Conservation (phyloP, 805 yeast species). For the Lipomyces spencermartinsiae region DNA sequence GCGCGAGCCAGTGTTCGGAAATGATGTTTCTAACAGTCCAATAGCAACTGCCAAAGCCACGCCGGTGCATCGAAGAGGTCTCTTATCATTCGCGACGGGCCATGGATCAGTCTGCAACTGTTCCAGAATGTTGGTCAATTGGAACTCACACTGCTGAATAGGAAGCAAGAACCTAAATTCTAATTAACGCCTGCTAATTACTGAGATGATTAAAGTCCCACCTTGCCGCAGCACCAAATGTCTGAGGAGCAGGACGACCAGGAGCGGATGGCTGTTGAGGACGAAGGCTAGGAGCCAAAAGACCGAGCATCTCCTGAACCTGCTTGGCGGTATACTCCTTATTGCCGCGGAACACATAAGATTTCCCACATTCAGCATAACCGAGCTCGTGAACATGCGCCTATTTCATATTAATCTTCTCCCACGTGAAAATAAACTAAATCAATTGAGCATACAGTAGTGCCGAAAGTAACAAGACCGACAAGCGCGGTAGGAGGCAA, state of each 20-base stretch:
- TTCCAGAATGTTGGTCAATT: slow-evolving; percentile 78
- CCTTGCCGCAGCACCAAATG: slow-evolving; percentile 43
- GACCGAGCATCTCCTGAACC: slow-evolving; percentile 67
- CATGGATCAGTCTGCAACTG: slow-evolving; percentile 81
- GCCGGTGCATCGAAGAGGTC: slow-evolving; percentile 92
- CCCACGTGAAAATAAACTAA: not conserved
- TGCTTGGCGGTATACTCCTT: slow-evolving; percentile 71
- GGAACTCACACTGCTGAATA: slow-evolving; percentile 79
- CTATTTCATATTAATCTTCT: not conserved
- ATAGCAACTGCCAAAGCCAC: slow-evolving; percentile 88
- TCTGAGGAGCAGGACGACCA: slow-evolving; percentile 34
- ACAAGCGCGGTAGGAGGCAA: slow-evolving; percentile 90
- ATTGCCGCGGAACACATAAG: slow-evolving; percentile 86
- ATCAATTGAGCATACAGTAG: slow-evolving; percentile 53
- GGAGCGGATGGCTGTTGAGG: slow-evolving; percentile 36
- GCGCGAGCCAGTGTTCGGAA: slow-evolving; percentile 86
- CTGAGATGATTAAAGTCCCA: not conserved
- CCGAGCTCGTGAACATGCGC: slow-evolving; percentile 88
- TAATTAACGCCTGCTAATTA: not conserved
- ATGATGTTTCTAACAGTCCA: slow-evolving; percentile 78
- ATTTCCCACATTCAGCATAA: slow-evolving; percentile 69
- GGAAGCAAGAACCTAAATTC: slow-evolving; percentile 68
- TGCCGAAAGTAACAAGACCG: slow-evolving; percentile 87
- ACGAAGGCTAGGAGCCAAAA: slow-evolving; percentile 42
- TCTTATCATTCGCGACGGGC: slow-evolving; percentile 76